phyloP scores from a whole-genome alignment of 75 land plant genomes.

The Pinus taeda region DNA sequence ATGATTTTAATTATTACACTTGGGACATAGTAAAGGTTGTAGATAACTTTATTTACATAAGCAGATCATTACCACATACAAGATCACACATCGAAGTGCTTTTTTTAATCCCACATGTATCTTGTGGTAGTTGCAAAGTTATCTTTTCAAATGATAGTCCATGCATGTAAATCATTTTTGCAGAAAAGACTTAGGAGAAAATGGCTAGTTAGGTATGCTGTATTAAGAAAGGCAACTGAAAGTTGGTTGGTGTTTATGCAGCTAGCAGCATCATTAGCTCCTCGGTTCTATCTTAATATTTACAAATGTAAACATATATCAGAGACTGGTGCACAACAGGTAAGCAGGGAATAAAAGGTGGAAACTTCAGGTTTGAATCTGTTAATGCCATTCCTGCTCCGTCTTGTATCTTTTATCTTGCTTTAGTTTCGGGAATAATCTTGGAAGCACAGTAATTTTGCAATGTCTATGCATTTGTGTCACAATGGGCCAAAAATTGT shows the following conservation, averaged over 20 bases:
- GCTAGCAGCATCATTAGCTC: constrained; percentile 98
- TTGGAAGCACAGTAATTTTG: not conserved
- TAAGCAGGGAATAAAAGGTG: constrained; percentile 15
- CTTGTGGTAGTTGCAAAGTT: not conserved
- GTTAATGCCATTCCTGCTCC: not conserved
- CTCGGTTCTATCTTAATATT: constrained; percentile 86
- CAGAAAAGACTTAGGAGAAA: not conserved
- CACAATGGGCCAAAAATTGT: not conserved
- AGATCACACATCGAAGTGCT: not conserved
- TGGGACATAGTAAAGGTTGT: not conserved
- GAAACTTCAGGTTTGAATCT: not conserved
- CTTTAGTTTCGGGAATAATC: not conserved
- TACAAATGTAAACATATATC: constrained; percentile 98
- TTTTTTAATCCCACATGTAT: not conserved
- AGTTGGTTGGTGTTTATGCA: constrained; percentile 33
- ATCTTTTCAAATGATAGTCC: not conserved
- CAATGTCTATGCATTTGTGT: not conserved
- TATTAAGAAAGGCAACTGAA: not conserved
- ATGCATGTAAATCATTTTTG: not conserved
- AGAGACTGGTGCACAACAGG: constrained; percentile 99
- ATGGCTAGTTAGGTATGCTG: not conserved
- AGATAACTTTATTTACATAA: not conserved
- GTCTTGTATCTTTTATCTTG: not conserved
- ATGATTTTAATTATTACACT: not conserved
- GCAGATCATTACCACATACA: not conserved